A percentile compares a stretch with the other conserved stretches of the same genome.
Evolutionary conservation across 768 basidiomycete genomes (phyloP).

Genomic region (Dacryopinax spathularia): DNA sequence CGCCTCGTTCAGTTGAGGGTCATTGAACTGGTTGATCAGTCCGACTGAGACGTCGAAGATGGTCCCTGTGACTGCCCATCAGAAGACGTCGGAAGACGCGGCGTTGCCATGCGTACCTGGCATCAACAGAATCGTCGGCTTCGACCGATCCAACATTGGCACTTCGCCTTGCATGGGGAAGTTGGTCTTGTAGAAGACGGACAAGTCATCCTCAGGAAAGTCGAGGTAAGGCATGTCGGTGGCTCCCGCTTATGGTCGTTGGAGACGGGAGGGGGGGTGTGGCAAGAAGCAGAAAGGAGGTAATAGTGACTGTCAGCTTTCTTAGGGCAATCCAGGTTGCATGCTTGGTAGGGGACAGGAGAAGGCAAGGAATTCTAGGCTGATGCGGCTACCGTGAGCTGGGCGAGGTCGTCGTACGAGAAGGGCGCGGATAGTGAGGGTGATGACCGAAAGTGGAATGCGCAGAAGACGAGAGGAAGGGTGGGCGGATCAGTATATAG

Average conservation of each 20-base stretch:
- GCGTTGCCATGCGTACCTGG: background rate
- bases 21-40: conserved; percentile 1
- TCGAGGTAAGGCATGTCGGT: background rate
- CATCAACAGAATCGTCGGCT: background rate
- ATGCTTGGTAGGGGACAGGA: no score
- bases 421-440: background rate
- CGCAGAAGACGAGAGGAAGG: background rate
- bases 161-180: background rate
- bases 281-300: no score
- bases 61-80: background rate
- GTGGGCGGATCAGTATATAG: background rate
- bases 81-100: background rate
- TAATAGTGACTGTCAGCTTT: no score
- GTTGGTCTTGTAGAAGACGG: conserved; percentile 1
- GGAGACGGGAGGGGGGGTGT: background rate
- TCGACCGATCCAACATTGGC: background rate
- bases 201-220: background rate
- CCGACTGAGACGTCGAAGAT: background rate
- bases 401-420: background rate
- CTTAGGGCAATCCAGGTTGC: no score
- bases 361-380: no score
- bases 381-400: no score
- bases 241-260: no score
- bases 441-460: background rate
- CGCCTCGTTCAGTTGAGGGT: background rate